A percentile compares a stretch with the other conserved stretches of the same genome.
phyloP scores from a whole-genome alignment of 2,329 filamentous ascomycete genomes.

The Myriosclerotinia duriaeana region DNA sequence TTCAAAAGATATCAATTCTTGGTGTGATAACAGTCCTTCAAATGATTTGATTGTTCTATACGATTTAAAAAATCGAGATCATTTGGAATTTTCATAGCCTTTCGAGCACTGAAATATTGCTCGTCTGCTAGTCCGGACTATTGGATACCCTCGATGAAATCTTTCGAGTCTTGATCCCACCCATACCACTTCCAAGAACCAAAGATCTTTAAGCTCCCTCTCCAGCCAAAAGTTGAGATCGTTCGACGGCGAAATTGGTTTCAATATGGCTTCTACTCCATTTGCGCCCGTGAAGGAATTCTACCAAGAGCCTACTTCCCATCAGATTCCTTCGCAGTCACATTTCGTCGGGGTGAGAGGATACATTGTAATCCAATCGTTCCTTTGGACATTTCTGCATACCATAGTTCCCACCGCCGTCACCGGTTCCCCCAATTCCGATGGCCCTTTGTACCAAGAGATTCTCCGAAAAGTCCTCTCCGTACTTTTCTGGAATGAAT shows the following conservation, averaged over 20 bases:
- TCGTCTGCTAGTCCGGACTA: too few species aligned
- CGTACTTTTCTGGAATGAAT: conserved; percentile 47
- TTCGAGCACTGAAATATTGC: too few species aligned
- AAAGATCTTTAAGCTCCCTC: conserved; percentile 16
- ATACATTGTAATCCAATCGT: conserved; percentile 46
- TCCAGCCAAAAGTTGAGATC: background rate
- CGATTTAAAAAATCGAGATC: too few species aligned
- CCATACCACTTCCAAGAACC: background rate
- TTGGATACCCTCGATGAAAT: too few species aligned
- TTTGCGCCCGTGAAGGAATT: conserved; percentile 5
- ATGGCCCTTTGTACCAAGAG: conserved; percentile 44
- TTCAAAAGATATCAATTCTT: too few species aligned
- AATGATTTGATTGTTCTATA: too few species aligned
- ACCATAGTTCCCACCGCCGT: conserved; percentile 48
- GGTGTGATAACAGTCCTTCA: too few species aligned
- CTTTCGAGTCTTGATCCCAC: background rate
- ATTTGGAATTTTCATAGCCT: too few species aligned
- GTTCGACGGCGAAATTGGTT: background rate
- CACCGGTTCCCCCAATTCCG: conserved; percentile 39
- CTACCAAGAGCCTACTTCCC: conserved; percentile 15
- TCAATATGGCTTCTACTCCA: conserved; percentile 12
- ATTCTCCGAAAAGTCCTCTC: conserved; percentile 47
- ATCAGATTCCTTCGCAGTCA: conserved; percentile 18
- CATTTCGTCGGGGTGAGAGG: conserved; percentile 47
- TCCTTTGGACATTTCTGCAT: conserved; percentile 48